Conservation (phyloP, 2,329 filamentous ascomycete genomes). For the Cladosporium phlei region DNA sequence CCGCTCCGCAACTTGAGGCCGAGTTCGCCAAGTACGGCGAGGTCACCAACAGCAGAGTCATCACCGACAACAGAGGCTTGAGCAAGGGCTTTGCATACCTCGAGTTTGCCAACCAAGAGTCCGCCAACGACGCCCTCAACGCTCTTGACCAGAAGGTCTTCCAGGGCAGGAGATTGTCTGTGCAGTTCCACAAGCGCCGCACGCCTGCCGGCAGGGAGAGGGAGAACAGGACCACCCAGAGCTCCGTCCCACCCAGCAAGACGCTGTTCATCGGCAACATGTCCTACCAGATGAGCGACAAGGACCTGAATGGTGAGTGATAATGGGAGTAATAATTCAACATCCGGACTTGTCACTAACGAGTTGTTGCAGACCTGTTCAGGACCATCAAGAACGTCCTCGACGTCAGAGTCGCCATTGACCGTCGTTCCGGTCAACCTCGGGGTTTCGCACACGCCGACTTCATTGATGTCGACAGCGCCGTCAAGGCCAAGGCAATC, state of each 20-base stretch:
- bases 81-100: slow-evolving; percentile 70
- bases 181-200: slow-evolving; percentile 50
- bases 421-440: slow-evolving; percentile 73
- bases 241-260: slow-evolving; percentile 46
- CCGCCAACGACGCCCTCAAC: slow-evolving; percentile 53
- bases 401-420: slow-evolving; percentile 77
- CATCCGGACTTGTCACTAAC: no score
- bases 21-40: slow-evolving; percentile 57
- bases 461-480: slow-evolving; percentile 64
- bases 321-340: no score
- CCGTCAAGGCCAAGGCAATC: slow-evolving; percentile 54
- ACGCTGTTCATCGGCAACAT: slow-evolving; percentile 82
- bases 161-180: slow-evolving; percentile 59
- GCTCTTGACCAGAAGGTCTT: slow-evolving; percentile 56
- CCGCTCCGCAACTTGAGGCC: slow-evolving; percentile 54
- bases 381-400: slow-evolving; percentile 62
- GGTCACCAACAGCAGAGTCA: slow-evolving; percentile 50
- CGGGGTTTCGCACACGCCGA: slow-evolving; percentile 82
- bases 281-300: slow-evolving; percentile 78
- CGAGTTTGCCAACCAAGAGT: slow-evolving; percentile 51
- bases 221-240: background rate
- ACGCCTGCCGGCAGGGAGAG: slow-evolving; percentile 18
- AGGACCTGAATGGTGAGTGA: slow-evolving; percentile 62
- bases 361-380: slow-evolving; percentile 62
- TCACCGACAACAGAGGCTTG: slow-evolving; percentile 58